Base-by-base conservation (phyloP, 257 asterid genomes). In the Nicotiana noctiflora region DNA sequence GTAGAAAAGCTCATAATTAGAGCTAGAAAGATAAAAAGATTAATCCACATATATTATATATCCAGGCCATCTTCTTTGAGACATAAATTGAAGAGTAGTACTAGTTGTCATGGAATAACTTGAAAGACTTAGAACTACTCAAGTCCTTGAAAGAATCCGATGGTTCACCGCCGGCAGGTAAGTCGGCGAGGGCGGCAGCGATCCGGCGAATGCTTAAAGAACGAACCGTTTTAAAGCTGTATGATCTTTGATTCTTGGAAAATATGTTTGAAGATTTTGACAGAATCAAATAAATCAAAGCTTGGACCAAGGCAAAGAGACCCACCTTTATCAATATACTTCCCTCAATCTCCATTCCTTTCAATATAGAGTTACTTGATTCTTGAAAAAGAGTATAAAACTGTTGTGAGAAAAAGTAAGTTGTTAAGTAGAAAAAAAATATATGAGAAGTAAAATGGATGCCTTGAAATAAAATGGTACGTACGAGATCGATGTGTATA, bases 141-240 rank as follows among this genome's bases (percentile, higher is more conserved):
- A 76, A 76, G 62, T 55, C 29, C 8, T 63, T 61, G 31, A 34
- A 8, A 0, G 93, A 27, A 4, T 92, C 89, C 25, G 92, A 87
- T 6, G 85, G 59, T 18, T 90, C 93, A 27, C 91, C 87, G 27
- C 85, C 89, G 11, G 90, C 91, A 9, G 96, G 96, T 31, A 91
- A 32, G 76, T 91, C 97, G 0, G 88, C 85, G 4, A 93, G 86
- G 0, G 86, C 84, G 49, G 97, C 91, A 40, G 91, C 87, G 87
- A 94, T 87, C 44, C 98, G 90, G 61, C 95, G 93, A 83, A 93
- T 88, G 83, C 95, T 92, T 70, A 91, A 77, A 4, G 90, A 84
- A 1, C 97, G 89, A 44, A 87, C 91, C 0, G 86, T 77, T 85
- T 89, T 90, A 86, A 93, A 91, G 86, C 92, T 91, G 84, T 86